Percentiles rank a stretch among this genome's conserved stretches.
Conservation (phyloP, 2,329 filamentous ascomycete species). For the Purpureocillium lavendulum region DNA sequence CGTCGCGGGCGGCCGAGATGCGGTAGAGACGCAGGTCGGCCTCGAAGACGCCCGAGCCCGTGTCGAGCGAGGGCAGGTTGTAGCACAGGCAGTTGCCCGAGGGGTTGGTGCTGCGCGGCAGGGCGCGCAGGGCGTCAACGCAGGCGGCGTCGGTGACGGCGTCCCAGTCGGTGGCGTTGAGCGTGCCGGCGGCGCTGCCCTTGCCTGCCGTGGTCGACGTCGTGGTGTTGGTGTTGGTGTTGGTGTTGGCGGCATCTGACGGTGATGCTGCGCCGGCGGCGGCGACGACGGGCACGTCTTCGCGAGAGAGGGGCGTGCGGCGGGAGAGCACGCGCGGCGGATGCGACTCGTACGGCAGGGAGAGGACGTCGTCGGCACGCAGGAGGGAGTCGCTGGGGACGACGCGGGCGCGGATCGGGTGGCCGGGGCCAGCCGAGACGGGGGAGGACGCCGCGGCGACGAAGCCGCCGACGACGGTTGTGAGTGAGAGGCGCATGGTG, state of each 20-base stretch:
- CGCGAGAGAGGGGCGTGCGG: neutral
- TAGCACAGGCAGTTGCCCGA: slow-evolving; percentile 76
- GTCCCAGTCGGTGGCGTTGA: slow-evolving; percentile 51
- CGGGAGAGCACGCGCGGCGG: neutral
- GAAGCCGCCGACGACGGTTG: neutral
- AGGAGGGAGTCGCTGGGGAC: slow-evolving; percentile 12
- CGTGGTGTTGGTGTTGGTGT: slow-evolving; percentile 3
- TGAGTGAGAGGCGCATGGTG: too few relatives aligned
- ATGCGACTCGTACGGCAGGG: slow-evolving; percentile 17
- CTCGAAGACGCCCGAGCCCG: slow-evolving; percentile 60
- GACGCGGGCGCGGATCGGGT: slow-evolving; percentile 5
- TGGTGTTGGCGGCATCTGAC: neutral
- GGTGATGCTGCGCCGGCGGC: neutral
- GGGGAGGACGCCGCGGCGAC: slow-evolving; percentile 2
- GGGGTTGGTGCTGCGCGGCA: slow-evolving; percentile 58
- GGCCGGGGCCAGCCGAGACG: too few relatives aligned
- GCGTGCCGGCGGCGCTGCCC: slow-evolving; percentile 10
- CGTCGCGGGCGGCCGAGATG: slow-evolving; percentile 49
- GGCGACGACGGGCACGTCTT: too few relatives aligned
- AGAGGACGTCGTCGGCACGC: slow-evolving; percentile 19
- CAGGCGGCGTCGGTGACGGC: slow-evolving; percentile 50
- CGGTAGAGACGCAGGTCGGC: slow-evolving; percentile 71
- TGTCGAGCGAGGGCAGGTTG: slow-evolving; percentile 66
- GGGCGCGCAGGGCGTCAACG: slow-evolving; percentile 39
- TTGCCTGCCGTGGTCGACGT: slow-evolving; percentile 1